Conservation (phyloP, 495 filamentous ascomycete species). For the Aspergillus baeticus region DNA sequence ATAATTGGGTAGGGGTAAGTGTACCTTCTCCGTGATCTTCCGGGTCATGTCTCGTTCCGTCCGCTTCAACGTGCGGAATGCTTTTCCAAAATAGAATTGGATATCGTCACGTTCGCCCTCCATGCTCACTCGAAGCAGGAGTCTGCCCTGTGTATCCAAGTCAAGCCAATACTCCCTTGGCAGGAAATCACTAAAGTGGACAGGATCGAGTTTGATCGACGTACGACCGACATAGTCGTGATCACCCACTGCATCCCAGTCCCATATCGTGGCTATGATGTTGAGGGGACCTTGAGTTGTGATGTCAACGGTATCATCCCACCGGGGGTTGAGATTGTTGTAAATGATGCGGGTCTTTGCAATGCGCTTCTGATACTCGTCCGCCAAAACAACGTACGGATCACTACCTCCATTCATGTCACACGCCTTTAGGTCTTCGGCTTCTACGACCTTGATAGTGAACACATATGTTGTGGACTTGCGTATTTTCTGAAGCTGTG, state of each 20-base stretch:
- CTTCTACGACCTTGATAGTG: slow-evolving; percentile 98
- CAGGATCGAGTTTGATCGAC: slow-evolving; percentile 89
- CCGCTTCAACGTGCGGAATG: slow-evolving; percentile 90
- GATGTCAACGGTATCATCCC: slow-evolving; percentile 97
- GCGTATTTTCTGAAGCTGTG: slow-evolving; percentile 54
- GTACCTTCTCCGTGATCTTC: slow-evolving; percentile 95
- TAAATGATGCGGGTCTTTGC: slow-evolving; percentile 92
- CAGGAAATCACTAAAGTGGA: slow-evolving; percentile 93
- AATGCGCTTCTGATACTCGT: slow-evolving; percentile 98
- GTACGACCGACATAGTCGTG: slow-evolving; percentile 97
- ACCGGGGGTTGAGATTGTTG: slow-evolving; percentile 88
- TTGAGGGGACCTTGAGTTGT: slow-evolving; percentile 88
- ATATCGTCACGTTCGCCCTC: slow-evolving; percentile 98
- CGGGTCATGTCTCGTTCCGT: slow-evolving; percentile 98
- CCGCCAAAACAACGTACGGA: slow-evolving; percentile 94
- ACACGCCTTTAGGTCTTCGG: slow-evolving; percentile 96
- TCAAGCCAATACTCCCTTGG: slow-evolving; percentile 97
- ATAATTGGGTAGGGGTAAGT: slow-evolving; percentile 15
- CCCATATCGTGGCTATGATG: slow-evolving; percentile 96
- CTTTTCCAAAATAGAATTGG: slow-evolving; percentile 97
- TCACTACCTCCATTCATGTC: slow-evolving; percentile 93
- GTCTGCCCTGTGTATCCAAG: slow-evolving; percentile 89
- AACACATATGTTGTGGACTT: slow-evolving; percentile 85
- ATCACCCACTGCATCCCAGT: slow-evolving; percentile 95
- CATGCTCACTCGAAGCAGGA: slow-evolving; percentile 93